Evolutionary conservation across 345 rosid genomes (phyloP).

Genomic region (Camelina laxa): DNA sequence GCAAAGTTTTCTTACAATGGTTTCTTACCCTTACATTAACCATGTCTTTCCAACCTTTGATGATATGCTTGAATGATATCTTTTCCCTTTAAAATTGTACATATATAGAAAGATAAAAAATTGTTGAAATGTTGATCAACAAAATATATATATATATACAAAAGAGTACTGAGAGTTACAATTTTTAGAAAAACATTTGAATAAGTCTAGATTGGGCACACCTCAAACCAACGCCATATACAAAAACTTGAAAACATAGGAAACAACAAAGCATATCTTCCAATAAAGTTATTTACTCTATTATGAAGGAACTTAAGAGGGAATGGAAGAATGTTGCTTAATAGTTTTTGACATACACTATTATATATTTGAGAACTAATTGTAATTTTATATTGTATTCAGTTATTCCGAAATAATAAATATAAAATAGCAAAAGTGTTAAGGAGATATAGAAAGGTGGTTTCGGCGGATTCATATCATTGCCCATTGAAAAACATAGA

Average conservation of each 20-base stretch:
- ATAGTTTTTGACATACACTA: no score
- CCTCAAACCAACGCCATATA: no score
- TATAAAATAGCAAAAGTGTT: not conserved
- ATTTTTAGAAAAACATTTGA: no score
- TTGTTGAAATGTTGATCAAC: no score
- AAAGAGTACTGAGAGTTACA: no score
- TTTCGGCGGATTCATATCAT: conserved; percentile 16
- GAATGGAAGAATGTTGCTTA: not conserved
- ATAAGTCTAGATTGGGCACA: no score
- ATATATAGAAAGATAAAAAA: no score
- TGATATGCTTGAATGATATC: not conserved
- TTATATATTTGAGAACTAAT: not conserved
- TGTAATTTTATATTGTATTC: not conserved
- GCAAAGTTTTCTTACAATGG: not conserved
- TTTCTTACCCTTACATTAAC: not conserved
- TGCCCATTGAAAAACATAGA: conserved; percentile 40
- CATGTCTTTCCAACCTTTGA: not conserved
- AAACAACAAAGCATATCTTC: not conserved
- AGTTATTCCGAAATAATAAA: not conserved
- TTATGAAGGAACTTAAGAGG: not conserved
- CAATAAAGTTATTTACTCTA: not conserved
- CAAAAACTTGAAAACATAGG: no score
- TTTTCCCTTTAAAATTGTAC: no score
- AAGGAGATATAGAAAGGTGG: conserved; percentile 10
- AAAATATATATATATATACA: no score